Evolutionary conservation across 75 land plant genomes (phyloP).

Genomic region (Gnetum montanum): DNA sequence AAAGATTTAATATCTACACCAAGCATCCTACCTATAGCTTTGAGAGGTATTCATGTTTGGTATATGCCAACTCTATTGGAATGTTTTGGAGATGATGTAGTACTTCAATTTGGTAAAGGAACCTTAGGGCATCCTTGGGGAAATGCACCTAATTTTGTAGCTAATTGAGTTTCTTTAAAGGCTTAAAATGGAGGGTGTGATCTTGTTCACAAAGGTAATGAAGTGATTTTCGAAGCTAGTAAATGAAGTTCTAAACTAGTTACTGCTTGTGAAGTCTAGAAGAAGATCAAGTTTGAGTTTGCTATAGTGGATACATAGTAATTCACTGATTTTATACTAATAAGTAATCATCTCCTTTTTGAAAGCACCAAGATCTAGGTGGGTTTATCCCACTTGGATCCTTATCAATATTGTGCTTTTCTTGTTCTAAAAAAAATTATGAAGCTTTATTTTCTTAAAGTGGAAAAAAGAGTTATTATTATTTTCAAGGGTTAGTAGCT

Average conservation of each 20-base stretch:
- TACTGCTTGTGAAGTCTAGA: conserved; percentile 13
- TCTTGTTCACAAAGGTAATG: conserved; percentile 10
- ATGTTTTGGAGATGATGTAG: not conserved
- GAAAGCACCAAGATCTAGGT: not conserved
- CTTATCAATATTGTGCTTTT: too few species aligned
- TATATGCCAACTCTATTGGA: too few species aligned
- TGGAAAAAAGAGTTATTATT: too few species aligned
- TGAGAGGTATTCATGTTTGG: not conserved
- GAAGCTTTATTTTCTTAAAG: too few species aligned
- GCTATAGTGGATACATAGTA: too few species aligned
- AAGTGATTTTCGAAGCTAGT: not conserved
- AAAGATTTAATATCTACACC: not conserved
- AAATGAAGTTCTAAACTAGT: conserved; percentile 5
- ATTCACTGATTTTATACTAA: not conserved
- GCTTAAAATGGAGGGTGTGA: conserved; percentile 11
- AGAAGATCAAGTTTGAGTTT: not conserved
- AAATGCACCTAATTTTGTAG: conserved; percentile 15
- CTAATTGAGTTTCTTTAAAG: conserved; percentile 18
- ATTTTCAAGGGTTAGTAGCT: too few species aligned
- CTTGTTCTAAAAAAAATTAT: too few species aligned
- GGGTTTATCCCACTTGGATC: too few species aligned
- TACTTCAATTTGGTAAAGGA: not conserved
- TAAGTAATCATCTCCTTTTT: too few species aligned
- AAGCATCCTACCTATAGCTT: not conserved
- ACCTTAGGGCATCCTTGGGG: conserved; percentile 13